Evolutionary conservation across 306 rosid species (phyloP).

Genomic region (Citrullus mucosospermus): DNA sequence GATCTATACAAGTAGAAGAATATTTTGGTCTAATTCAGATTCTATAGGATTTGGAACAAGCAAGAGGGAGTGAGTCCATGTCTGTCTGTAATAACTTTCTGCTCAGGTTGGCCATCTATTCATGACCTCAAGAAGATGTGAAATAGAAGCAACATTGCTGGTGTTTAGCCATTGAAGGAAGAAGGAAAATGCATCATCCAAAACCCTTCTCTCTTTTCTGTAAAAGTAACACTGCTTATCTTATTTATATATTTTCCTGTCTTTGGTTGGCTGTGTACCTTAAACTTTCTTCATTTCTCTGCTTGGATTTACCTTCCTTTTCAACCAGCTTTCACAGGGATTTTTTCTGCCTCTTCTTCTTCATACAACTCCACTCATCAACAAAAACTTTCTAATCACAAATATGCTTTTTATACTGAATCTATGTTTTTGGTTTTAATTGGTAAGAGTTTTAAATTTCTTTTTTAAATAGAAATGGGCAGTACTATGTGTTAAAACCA

Average conservation of each 20-base stretch:
- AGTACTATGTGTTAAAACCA: too few species aligned
- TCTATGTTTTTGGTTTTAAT: too few species aligned
- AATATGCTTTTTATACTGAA: too few species aligned
- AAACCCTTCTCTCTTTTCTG: neutral
- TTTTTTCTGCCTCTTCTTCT: neutral
- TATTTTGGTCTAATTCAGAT: slow-evolving; percentile 38
- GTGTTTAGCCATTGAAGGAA: neutral
- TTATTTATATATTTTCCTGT: slow-evolving; percentile 5
- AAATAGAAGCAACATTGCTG: neutral
- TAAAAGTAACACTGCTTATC: slow-evolving; percentile 7
- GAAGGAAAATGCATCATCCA: slow-evolving; percentile 1
- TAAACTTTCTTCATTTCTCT: neutral
- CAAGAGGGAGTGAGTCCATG: slow-evolving; percentile 20
- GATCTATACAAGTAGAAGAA: slow-evolving; percentile 31
- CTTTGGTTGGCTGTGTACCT: neutral
- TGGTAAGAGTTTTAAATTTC: too few species aligned
- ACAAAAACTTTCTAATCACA: too few species aligned
- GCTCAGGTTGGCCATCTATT: slow-evolving; percentile 3
- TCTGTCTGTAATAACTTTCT: slow-evolving; percentile 51
- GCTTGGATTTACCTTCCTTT: neutral
- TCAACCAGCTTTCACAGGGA: neutral
- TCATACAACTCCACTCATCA: neutral
- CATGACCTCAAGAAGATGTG: slow-evolving; percentile 2
- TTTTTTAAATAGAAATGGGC: too few species aligned
- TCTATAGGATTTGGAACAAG: slow-evolving; percentile 38